Evolutionary conservation across 768 basidiomycete species (phyloP).

Genomic region (Leccinum rimulosum): DNA sequence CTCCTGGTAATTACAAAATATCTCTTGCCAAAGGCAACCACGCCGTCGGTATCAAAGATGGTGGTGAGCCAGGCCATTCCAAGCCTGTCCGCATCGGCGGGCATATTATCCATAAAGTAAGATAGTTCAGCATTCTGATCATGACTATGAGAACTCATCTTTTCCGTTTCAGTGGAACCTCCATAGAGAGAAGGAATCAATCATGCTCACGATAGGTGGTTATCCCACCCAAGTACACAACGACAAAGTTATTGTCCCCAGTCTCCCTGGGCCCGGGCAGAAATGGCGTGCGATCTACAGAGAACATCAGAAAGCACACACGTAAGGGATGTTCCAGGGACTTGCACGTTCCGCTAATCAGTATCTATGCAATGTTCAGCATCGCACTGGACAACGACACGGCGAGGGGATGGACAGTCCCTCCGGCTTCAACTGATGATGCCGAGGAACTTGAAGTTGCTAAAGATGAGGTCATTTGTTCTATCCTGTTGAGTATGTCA

Average conservation of each 20-base stretch:
- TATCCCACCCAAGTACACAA: neutral
- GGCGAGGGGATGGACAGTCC: neutral
- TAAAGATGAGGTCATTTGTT: neutral
- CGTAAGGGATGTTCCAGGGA: neutral
- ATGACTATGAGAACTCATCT: neutral
- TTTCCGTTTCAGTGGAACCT: neutral
- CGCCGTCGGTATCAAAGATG: neutral
- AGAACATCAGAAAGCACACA: neutral
- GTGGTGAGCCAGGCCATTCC: neutral
- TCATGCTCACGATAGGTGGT: neutral
- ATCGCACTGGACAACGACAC: neutral
- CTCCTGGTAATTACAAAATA: neutral
- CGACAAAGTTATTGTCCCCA: neutral
- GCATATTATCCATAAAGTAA: neutral
- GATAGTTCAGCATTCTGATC: neutral
- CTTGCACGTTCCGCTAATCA: neutral
- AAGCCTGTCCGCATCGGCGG: neutral
- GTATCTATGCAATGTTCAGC: neutral
- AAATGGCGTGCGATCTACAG: constrained; percentile 1
- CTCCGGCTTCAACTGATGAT: neutral
- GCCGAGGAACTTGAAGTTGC: no score
- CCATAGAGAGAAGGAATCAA: neutral
- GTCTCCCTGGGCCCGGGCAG: neutral
- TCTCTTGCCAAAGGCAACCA: neutral
- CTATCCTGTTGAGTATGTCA: neutral